Evolutionary conservation across 306 rosid genomes (phyloP), one percentile per base, ranked within the genome.

Genomic region (Carpinus fangiana): DNA sequence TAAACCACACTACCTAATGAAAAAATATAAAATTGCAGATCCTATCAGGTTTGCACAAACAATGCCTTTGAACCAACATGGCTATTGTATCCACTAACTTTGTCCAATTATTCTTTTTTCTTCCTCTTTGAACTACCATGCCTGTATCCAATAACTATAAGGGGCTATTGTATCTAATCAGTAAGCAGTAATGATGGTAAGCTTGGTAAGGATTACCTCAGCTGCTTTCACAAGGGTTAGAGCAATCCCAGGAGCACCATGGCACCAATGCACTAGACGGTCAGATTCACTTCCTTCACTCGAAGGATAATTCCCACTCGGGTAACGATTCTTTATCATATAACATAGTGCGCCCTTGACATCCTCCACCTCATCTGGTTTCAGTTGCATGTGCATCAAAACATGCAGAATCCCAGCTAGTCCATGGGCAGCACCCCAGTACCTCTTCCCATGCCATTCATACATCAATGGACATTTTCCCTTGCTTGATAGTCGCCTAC

Each of bases 381-480:
- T 88, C 65, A 94, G 90, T 79, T 87, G 90, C 88, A 87, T 61
- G 83, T 88, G 83, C 98, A 94, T 88, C 82, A 94, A 87, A 82
- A 89, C 96, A 75, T 87, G 75, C 90, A 94, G 86, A 57, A 94
- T 85, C 65, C 98, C 97, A 2, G 90, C 91, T n/a, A 92, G 88
- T 73, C 98, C 98, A 83, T 92, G 96, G 71, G 97, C 97, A 77
- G 97, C 94, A 79, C 96, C 98, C 96, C 97, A 92, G 81, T 94
- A 94, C 79, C 88, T 90, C 93, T 90, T 94, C 79, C 94, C 98
- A 74, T 84, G 98, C 98, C 97, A 92, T 84, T 94, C 94, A 66
- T 89, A 90, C 94, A 90, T 94, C 87, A 94, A 77, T 45, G 93
- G 89, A 71, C 90, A 88, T 79, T 60, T 82, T 81, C 93, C 93